A percentile compares a stretch with the other conserved stretches of the same genome.
These are phyloP conservation scores for Kwoniella sp. DNA, from an alignment of 768 basidiomycete species.

Conservation along the genomic window DNA sequence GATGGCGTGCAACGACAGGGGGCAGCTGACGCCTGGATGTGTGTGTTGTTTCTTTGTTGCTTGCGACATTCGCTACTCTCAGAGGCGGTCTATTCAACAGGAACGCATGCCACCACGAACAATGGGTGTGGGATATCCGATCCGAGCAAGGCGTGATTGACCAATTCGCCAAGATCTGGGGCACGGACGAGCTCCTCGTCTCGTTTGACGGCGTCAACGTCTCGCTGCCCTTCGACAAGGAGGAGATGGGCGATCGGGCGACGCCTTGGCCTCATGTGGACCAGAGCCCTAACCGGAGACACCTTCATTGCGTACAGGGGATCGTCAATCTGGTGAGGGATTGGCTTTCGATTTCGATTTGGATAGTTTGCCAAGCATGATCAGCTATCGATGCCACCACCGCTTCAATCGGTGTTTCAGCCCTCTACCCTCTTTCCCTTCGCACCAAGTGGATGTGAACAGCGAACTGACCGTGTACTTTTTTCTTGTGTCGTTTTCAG, in stretches of 20 bases:
- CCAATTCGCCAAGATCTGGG: conserved; percentile 54
- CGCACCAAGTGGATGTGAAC: not conserved
- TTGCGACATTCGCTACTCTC: no score
- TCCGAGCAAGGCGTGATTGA: conserved; percentile 48
- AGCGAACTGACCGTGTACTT: not conserved
- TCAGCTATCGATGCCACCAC: not conserved
- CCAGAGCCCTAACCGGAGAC: conserved; percentile 44
- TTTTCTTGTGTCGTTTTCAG: conserved; percentile 4
- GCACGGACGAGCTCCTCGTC: conserved; percentile 47
- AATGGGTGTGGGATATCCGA: conserved; percentile 52
- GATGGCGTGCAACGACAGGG: no score
- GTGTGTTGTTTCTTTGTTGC: not conserved
- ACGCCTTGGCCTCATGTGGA: conserved; percentile 52
- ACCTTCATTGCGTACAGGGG: conserved; percentile 45
- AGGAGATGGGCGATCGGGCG: conserved; percentile 28
- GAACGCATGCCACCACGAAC: conserved; percentile 47
- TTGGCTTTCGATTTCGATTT: not conserved
- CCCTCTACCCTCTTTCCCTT: not conserved
- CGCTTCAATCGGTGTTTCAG: no score
- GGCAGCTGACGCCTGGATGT: not conserved
- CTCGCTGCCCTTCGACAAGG: conserved; percentile 41
- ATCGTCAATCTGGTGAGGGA: conserved; percentile 44
- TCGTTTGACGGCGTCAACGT: conserved; percentile 50
- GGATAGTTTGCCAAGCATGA: not conserved
- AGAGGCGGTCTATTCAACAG: conserved; percentile 40